Conservation (phyloP, 2,329 filamentous ascomycete species). For the Eutypella sp. region DNA sequence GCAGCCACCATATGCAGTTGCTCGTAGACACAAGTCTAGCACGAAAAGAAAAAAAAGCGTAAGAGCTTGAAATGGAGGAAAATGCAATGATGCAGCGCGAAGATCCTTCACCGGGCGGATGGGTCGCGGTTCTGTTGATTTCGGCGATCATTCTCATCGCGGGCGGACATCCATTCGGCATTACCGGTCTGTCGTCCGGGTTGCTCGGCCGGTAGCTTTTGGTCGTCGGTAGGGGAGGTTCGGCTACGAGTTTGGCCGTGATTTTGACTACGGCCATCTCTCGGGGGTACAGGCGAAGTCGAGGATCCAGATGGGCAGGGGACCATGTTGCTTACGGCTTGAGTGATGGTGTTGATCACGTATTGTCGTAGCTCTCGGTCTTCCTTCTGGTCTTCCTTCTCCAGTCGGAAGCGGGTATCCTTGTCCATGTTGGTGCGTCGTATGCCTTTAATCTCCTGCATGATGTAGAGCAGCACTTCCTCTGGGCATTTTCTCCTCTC, state of each 20-base stretch:
- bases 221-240: slow-evolving; percentile 42
- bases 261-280: slow-evolving; percentile 1
- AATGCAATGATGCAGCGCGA: too few relatives aligned
- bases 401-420: slow-evolving; percentile 73
- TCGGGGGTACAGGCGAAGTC: slow-evolving; percentile 13
- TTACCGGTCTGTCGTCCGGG: slow-evolving; percentile 48
- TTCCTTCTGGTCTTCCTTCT: slow-evolving; percentile 74
- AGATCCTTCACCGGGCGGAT: slow-evolving; percentile 18
- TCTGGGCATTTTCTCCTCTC: slow-evolving; percentile 75
- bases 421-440: slow-evolving; percentile 78
- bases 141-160: slow-evolving; percentile 37
- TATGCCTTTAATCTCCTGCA: slow-evolving; percentile 80
- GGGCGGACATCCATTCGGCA: slow-evolving; percentile 45
- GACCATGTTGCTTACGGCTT: slow-evolving; percentile 65
- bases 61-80: too few relatives aligned
- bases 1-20: too few relatives aligned
- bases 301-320: slow-evolving; percentile 38
- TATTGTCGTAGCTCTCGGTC: slow-evolving; percentile 70
- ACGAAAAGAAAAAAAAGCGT: too few relatives aligned
- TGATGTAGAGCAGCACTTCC: slow-evolving; percentile 81
- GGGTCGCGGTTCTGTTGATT: slow-evolving; percentile 40
- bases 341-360: slow-evolving; percentile 68
- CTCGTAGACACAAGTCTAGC: too few relatives aligned
- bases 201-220: slow-evolving; percentile 57
- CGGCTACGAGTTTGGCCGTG: slow-evolving; percentile 1